phyloP scores from a whole-genome alignment of 805 yeast species.

The Millerozyma miso region DNA sequence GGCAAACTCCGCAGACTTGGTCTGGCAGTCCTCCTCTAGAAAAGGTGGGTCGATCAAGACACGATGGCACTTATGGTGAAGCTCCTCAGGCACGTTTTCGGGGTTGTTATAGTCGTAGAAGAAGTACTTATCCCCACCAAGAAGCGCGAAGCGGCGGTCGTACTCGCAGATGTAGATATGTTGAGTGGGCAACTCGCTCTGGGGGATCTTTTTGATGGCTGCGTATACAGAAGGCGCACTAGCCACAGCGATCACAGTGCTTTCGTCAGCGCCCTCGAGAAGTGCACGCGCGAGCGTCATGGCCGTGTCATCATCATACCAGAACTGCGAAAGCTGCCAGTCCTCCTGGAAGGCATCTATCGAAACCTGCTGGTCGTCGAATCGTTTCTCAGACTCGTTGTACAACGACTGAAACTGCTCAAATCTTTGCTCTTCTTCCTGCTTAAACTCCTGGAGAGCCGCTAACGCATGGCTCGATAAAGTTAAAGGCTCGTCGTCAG shows the following conservation, averaged over 20 bases:
- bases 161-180: conserved; percentile 73
- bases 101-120: conserved; percentile 78
- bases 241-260: conserved; percentile 69
- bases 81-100: conserved; percentile 48
- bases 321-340: conserved; percentile 92
- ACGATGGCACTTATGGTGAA: conserved; percentile 64
- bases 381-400: conserved; percentile 54
- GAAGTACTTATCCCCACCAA: conserved; percentile 69
- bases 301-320: conserved; percentile 80
- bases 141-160: conserved; percentile 69
- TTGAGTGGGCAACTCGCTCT: conserved; percentile 53
- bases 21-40: conserved; percentile 76
- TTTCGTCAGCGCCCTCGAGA: conserved; percentile 68
- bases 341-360: conserved; percentile 83
- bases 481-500: conserved; percentile 41
- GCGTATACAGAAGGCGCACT: conserved; percentile 94
- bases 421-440: conserved; percentile 55
- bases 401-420: conserved; percentile 54
- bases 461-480: conserved; percentile 49
- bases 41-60: conserved; percentile 86
- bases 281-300: conserved; percentile 62
- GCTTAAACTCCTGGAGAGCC: conserved; percentile 59
- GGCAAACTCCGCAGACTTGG: conserved; percentile 54
- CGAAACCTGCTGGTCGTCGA: conserved; percentile 40
- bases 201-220: conserved; percentile 57